These are phyloP conservation scores for Solanum aculeatissimum DNA, from an alignment of 305 asterid genomes.

Conservation along the genomic window DNA sequence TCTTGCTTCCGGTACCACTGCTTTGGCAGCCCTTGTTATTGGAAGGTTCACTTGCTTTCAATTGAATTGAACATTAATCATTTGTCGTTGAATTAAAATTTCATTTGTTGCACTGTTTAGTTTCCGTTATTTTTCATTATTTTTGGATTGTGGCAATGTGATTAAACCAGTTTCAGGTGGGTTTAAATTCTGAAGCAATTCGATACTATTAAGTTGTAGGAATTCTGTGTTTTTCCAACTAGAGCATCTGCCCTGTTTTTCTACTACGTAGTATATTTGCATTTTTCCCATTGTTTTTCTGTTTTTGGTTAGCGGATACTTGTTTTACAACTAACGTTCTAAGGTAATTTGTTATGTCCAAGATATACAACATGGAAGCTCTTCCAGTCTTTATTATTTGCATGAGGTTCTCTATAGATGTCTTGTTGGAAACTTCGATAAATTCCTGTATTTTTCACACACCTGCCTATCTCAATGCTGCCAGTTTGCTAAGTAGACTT, in stretches of 20 bases:
- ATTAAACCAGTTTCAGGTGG: neutral
- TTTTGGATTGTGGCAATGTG: neutral
- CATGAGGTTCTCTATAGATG: neutral
- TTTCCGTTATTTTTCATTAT: neutral
- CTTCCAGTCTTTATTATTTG: neutral
- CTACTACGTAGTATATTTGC: neutral
- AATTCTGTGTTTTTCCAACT: neutral
- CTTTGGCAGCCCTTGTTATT: slow-evolving; percentile 70
- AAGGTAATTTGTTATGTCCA: neutral
- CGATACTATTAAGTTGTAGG: neutral
- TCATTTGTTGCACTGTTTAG: neutral
- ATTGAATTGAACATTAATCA: neutral
- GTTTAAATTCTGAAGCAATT: neutral
- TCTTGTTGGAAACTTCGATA: neutral
- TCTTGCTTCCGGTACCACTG: slow-evolving; percentile 99
- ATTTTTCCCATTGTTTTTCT: neutral
- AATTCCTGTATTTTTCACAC: neutral
- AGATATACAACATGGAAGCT: neutral
- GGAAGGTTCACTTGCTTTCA: slow-evolving; percentile 47
- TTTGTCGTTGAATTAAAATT: neutral
- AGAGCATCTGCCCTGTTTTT: neutral
- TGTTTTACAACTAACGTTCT: neutral
- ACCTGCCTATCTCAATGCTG: neutral
- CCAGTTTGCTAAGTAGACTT: neutral
- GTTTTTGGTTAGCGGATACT: neutral